Conservation (phyloP, 2,329 filamentous ascomycete genomes). For the Acrocalymma vagum region DNA sequence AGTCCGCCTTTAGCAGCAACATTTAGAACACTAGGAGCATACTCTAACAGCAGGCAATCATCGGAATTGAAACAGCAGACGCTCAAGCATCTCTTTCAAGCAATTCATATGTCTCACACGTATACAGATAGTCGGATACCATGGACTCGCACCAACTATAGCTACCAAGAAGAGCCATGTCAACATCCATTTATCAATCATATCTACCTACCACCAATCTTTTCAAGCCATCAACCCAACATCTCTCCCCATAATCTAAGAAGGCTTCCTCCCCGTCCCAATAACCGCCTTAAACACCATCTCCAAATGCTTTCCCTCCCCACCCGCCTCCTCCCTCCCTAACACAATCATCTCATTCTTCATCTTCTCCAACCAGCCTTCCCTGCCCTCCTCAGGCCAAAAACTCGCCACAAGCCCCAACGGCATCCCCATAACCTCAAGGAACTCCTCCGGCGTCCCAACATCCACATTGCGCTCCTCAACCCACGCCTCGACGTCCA, state of each 20-base stretch:
- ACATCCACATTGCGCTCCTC: conserved; percentile 9
- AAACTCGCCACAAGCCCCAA: conserved; percentile 18
- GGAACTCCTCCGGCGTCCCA: conserved; percentile 24
- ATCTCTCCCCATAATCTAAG: conserved; percentile 7
- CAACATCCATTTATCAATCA: no score
- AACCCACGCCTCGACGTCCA: conserved; percentile 16
- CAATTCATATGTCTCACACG: no score
- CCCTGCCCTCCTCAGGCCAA: conserved; percentile 27
- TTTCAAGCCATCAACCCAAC: neutral
- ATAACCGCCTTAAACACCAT: conserved; percentile 24
- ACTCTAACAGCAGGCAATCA: no score
- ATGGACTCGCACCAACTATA: no score
- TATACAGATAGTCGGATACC: no score
- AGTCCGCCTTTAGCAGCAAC: no score
- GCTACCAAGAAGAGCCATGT: no score
- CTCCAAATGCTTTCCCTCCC: conserved; percentile 15
- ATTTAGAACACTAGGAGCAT: no score
- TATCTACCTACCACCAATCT: neutral
- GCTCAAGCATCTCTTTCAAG: no score
- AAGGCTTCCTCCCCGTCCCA: conserved; percentile 26
- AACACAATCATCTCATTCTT: conserved; percentile 15
- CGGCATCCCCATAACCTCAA: conserved; percentile 26
- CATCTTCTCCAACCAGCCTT: conserved; percentile 14
- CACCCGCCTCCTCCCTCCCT: conserved; percentile 14
- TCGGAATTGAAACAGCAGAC: no score